Base-by-base conservation (phyloP, 345 rosid genomes). In the Salix brachista region DNA sequence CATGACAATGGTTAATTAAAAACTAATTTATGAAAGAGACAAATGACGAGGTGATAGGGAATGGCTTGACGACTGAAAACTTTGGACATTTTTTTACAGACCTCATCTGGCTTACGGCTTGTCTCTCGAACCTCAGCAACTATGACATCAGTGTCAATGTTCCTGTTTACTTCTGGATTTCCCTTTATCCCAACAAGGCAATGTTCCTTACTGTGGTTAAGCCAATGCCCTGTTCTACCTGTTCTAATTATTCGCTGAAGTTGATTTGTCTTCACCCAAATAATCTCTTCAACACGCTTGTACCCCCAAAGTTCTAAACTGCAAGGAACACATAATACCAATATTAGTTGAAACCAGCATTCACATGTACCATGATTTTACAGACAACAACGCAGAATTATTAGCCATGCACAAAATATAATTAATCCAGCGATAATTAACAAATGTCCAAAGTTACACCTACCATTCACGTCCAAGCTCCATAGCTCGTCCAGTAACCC, bases 401-500 rank as follows among this genome's bases (percentile, higher is more conserved):
- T 32, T n/a, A 14, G 23, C 70, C 28, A 70, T 19, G 5, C 5
- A 62, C 18, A 37, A 16, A 12, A 62, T 19, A 41, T 28, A 8
- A 25, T 67, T 75, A 16, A 37, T 54, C 37, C 32, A 79, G n/a
- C 37, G 41, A 67, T 5, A 34, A 25, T 28, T 36, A 30, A 34
- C 34, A 70, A 25, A 28, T 19, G 10, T 58, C 21, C 28, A 12
- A 75, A 34, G 26, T 62, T 65, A 42, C 0, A 82, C 61, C 25
- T 78, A 96, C 99, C 99, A 96, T 80, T 96, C 99, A 18, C 99
- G 98, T 73, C 99, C 99, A 80, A 96, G 98, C 89, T 93, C 99
- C 99, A 96, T 96, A 26, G 99, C 98, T 77, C 98, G 97, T 54
- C 99, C 99, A 71, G 99, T 96, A 69, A 96, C 99, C 99, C 99